Percentiles rank a stretch among this genome's conserved stretches.
These are phyloP conservation scores for Trypanosoma lewisi DNA, from an alignment of 208 protist genomes.

Conservation along the genomic window DNA sequence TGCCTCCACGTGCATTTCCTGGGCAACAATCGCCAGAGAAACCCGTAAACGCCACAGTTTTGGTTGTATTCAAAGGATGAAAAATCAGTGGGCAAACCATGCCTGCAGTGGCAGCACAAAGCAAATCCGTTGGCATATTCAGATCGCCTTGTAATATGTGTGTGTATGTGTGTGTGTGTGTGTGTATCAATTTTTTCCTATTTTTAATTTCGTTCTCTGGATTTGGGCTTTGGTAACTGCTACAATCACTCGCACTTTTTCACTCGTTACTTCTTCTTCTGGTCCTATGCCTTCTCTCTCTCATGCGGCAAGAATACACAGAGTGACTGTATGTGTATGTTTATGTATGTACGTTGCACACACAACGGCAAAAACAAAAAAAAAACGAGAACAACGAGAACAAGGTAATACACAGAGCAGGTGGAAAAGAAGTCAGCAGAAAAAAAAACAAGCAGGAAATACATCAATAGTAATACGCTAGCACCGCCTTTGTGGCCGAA, in stretches of 20 bases:
- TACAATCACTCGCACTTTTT: no score
- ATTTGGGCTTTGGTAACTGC: no score
- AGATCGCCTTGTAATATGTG: no score
- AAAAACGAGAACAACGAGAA: slow-evolving; percentile 12
- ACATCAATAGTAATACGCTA: slow-evolving; percentile 23
- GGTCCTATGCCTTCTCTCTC: background rate
- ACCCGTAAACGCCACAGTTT: slow-evolving; percentile 78
- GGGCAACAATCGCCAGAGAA: slow-evolving; percentile 36
- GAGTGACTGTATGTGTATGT: no score
- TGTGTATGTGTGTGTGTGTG: no score
- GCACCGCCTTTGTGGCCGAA: no score
- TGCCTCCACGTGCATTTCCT: background rate
- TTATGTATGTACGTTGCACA: no score
- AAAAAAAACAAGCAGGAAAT: background rate
- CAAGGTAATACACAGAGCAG: no score
- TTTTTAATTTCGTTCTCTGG: no score
- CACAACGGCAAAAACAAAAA: background rate
- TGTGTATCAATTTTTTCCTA: no score
- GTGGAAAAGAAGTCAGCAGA: no score
- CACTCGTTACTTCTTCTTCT: background rate
- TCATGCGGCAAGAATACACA: no score
- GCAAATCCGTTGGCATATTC: slow-evolving; percentile 38
- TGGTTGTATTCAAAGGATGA: slow-evolving; percentile 85
- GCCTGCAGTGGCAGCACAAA: slow-evolving; percentile 59
- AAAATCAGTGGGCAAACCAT: slow-evolving; percentile 53